These are phyloP conservation scores for Citrullus amarus DNA, from an alignment of 306 rosid genomes.

Conservation along the genomic window DNA sequence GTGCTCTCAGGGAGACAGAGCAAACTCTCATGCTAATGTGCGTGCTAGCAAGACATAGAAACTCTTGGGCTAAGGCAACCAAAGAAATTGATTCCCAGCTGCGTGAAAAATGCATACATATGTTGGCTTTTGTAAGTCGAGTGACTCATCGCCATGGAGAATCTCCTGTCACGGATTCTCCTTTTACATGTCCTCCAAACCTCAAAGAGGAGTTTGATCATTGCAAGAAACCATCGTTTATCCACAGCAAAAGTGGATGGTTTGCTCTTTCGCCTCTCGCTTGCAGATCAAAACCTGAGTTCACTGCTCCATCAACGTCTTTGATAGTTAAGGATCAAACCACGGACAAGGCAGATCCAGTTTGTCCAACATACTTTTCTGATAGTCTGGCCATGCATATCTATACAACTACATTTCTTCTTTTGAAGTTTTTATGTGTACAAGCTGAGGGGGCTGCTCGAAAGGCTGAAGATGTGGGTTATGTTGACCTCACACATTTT, in stretches of 20 bases:
- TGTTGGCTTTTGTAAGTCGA: slow-evolving; percentile 80
- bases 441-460: slow-evolving; percentile 90
- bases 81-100: slow-evolving; percentile 57
- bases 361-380: slow-evolving; percentile 51
- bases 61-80: slow-evolving; percentile 65
- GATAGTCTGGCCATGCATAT: slow-evolving; percentile 63
- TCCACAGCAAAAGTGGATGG: slow-evolving; percentile 74
- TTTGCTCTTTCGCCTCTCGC: slow-evolving; percentile 68
- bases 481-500: slow-evolving; percentile 86
- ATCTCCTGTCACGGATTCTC: slow-evolving; percentile 30
- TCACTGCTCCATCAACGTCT: slow-evolving; percentile 31
- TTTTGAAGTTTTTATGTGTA: slow-evolving; percentile 70
- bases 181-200: slow-evolving; percentile 62
- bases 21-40: slow-evolving; percentile 78
- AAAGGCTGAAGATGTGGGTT: slow-evolving; percentile 89
- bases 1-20: slow-evolving; percentile 67
- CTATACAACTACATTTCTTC: slow-evolving; percentile 59
- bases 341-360: slow-evolving; percentile 23
- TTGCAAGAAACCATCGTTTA: slow-evolving; percentile 51
- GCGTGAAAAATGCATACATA: slow-evolving; percentile 86
- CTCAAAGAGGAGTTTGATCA: slow-evolving; percentile 66
- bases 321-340: slow-evolving; percentile 36
- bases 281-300: slow-evolving; percentile 47
- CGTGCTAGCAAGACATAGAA: slow-evolving; percentile 70
- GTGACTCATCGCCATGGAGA: slow-evolving; percentile 64